phyloP scores from a whole-genome alignment of 176 grass and related monocot genomes.

The Pontederia paniculata region DNA sequence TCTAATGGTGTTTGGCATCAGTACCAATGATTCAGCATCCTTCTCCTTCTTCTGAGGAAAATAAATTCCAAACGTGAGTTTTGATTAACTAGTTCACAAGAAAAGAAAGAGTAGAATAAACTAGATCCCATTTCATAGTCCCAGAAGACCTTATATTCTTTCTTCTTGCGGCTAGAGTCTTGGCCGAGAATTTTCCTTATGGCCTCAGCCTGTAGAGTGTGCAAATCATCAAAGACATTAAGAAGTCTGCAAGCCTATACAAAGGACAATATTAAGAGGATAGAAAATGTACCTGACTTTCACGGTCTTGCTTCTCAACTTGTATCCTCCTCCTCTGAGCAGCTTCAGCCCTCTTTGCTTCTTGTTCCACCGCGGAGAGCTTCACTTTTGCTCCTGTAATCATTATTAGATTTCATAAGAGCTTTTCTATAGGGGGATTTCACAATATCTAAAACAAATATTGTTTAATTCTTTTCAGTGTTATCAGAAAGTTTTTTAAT shows the following conservation, averaged over 20 bases:
- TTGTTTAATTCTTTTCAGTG: no score
- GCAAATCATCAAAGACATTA: background rate
- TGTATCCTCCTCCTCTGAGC: constrained; percentile 64
- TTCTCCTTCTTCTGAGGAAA: constrained; percentile 51
- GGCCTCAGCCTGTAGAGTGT: constrained; percentile 55
- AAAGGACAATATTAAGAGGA: background rate
- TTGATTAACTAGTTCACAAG: no score
- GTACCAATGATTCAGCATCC: constrained; percentile 70
- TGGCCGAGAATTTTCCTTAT: constrained; percentile 89
- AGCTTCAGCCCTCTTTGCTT: constrained; percentile 62
- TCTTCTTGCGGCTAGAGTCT: constrained; percentile 85
- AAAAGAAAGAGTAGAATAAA: no score
- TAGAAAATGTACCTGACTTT: constrained; percentile 39
- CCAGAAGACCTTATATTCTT: constrained; percentile 27
- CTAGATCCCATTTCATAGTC: no score
- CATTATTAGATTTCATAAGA: background rate
- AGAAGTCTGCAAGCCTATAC: background rate
- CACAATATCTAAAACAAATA: no score
- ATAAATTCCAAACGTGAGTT: no score
- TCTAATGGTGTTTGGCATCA: constrained; percentile 35
- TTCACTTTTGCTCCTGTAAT: constrained; percentile 57
- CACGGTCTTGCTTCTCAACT: constrained; percentile 63
- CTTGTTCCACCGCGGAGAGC: constrained; percentile 50
- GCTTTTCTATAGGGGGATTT: no score
- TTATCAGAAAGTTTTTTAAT: no score